A percentile compares a stretch with the other conserved stretches of the same genome.
Evolutionary conservation across 139 green algal genomes (phyloP).

Genomic region (Coelastrella sp.): DNA sequence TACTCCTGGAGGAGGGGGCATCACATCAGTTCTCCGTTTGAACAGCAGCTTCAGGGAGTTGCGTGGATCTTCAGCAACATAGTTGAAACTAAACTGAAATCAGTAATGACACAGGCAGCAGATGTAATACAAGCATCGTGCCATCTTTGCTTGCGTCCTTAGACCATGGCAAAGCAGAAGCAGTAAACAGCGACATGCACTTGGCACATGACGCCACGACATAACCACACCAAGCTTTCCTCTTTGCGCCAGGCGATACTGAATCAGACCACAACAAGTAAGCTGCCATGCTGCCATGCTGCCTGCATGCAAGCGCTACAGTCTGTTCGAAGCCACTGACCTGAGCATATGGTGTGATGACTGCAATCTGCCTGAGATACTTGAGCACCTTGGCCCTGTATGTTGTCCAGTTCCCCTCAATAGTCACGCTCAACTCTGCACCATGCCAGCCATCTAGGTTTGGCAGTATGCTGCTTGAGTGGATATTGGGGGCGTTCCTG

Average conservation of each 20-base stretch:
- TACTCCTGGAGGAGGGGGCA: constrained; percentile 72
- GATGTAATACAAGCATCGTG: no score
- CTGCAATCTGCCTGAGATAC: constrained; percentile 96
- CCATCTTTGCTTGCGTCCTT: no score
- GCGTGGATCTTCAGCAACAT: constrained; percentile 57
- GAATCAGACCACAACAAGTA: not conserved
- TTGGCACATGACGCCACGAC: no score
- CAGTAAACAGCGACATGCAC: no score
- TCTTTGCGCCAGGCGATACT: not conserved
- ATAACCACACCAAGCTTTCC: no score
- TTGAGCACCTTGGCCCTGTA: constrained; percentile 84
- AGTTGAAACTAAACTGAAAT: constrained; percentile 41
- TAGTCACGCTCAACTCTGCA: constrained; percentile 86
- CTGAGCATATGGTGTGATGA: constrained; percentile 97
- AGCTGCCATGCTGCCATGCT: not conserved
- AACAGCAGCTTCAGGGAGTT: constrained; percentile 80
- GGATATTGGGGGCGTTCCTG: constrained; percentile 94
- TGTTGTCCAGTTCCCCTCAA: constrained; percentile 89
- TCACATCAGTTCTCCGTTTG: constrained; percentile 88
- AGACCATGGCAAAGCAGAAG: no score
- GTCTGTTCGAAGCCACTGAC: no score
- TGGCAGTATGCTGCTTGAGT: constrained; percentile 72
- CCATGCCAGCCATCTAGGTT: constrained; percentile 85
- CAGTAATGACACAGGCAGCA: not conserved
- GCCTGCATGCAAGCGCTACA: no score